phyloP scores from a whole-genome alignment of 768 basidiomycete species.

The Termitomyces eurrhizus region DNA sequence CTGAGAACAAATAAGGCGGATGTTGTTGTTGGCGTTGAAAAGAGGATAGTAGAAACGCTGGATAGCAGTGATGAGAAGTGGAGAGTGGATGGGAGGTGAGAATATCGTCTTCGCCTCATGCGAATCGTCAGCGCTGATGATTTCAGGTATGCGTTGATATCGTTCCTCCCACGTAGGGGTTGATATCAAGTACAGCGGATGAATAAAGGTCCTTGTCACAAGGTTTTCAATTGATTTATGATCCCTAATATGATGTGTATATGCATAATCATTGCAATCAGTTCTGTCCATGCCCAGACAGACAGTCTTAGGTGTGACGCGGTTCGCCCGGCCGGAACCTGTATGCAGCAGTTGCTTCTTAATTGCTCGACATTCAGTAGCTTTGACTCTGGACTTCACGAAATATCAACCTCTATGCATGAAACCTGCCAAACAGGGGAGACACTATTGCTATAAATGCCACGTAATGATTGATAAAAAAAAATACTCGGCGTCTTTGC shows the following conservation, averaged over 20 bases:
- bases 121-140: neutral
- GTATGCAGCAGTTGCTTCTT: neutral
- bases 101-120: neutral
- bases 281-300: neutral
- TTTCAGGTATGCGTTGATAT: slow-evolving; percentile 40
- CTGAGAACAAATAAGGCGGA: slow-evolving; percentile 95
- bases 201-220: neutral
- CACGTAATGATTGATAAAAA: too few relatives aligned
- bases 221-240: too few relatives aligned
- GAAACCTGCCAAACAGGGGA: too few relatives aligned
- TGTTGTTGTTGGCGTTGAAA: slow-evolving; percentile 78
- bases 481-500: too few relatives aligned
- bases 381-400: too few relatives aligned
- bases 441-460: too few relatives aligned
- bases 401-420: too few relatives aligned
- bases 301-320: neutral
- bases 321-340: neutral
- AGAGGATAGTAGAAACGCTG: slow-evolving; percentile 63
- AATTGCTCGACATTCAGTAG: too few relatives aligned
- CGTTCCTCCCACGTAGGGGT: slow-evolving; percentile 12
- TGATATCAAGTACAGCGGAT: neutral
- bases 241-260: neutral
- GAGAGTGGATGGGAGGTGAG: slow-evolving; percentile 78
- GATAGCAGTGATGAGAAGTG: slow-evolving; percentile 67
- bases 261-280: neutral